Conservation (phyloP, 176 grass and related monocot genomes). For the Elaeis guineensis region DNA sequence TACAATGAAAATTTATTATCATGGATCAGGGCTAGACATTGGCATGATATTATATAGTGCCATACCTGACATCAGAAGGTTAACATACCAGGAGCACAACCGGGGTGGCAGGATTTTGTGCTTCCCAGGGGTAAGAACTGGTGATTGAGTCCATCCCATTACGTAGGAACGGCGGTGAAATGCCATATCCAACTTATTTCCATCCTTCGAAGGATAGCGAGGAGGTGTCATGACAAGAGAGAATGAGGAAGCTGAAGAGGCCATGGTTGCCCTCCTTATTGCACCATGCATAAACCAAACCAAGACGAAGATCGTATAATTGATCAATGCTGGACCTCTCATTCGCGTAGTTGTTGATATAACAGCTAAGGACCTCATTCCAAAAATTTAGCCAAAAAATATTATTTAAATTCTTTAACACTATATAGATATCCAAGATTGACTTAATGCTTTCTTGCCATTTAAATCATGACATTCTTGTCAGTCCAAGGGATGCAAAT, state of each 20-base stretch:
- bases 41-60: too few relatives aligned
- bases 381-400: too few relatives aligned
- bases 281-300: constrained; percentile 4
- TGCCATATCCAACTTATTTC: constrained; percentile 77
- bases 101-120: constrained; percentile 55
- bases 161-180: constrained; percentile 22
- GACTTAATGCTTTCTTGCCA: too few relatives aligned
- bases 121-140: constrained; percentile 41
- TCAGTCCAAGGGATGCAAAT: too few relatives aligned
- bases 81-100: constrained; percentile 16
- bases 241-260: constrained; percentile 21
- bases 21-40: too few relatives aligned
- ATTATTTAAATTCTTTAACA: too few relatives aligned
- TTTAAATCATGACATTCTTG: too few relatives aligned
- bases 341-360: constrained; percentile 8
- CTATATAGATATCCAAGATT: too few relatives aligned
- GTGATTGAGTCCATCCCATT: constrained; percentile 42
- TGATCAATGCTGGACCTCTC: constrained; percentile 34
- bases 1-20: too few relatives aligned
- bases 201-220: constrained; percentile 39
- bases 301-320: constrained; percentile 36
- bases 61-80: constrained; percentile 37
- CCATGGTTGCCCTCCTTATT: constrained; percentile 56
- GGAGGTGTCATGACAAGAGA: constrained; percentile 40
- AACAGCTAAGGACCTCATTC: not conserved